These are phyloP conservation scores for Phaseolus coccineus DNA, from an alignment of 331 rosid species.

Conservation along the genomic window DNA sequence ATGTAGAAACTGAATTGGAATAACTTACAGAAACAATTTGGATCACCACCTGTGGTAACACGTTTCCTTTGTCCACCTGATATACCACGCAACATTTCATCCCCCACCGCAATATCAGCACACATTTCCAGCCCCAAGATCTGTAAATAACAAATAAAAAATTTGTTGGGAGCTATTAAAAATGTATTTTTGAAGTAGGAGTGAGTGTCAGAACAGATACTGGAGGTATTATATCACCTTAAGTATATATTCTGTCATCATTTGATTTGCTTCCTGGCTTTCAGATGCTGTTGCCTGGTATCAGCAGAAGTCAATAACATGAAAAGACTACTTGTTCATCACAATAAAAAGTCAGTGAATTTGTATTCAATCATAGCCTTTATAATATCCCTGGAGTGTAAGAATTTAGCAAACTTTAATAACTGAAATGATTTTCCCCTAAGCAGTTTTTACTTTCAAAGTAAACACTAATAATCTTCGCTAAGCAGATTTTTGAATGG, in stretches of 20 bases:
- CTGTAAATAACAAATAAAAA: constrained; percentile 38
- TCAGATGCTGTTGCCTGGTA: constrained; percentile 62
- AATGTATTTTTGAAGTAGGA: background rate
- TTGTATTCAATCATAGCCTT: background rate
- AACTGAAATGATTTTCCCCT: background rate
- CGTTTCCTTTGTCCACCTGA: constrained; percentile 79
- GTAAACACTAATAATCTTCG: background rate
- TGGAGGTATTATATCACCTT: constrained; percentile 57
- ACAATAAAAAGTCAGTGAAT: background rate
- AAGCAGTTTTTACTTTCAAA: background rate
- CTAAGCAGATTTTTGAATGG: background rate
- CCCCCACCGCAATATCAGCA: constrained; percentile 68
- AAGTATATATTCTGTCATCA: constrained; percentile 70
- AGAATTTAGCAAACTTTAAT: background rate
- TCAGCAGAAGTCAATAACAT: background rate
- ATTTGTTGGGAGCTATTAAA: background rate
- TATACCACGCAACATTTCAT: constrained; percentile 63
- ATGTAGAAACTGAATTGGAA: background rate
- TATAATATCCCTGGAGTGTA: no score
- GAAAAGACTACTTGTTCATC: background rate
- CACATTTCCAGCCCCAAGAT: constrained; percentile 66
- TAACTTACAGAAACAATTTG: background rate
- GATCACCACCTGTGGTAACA: constrained; percentile 61
- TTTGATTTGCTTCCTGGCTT: constrained; percentile 59
- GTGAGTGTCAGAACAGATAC: background rate